Conservation (phyloP, 768 basidiomycete species). For the Tylopilus felleus region DNA sequence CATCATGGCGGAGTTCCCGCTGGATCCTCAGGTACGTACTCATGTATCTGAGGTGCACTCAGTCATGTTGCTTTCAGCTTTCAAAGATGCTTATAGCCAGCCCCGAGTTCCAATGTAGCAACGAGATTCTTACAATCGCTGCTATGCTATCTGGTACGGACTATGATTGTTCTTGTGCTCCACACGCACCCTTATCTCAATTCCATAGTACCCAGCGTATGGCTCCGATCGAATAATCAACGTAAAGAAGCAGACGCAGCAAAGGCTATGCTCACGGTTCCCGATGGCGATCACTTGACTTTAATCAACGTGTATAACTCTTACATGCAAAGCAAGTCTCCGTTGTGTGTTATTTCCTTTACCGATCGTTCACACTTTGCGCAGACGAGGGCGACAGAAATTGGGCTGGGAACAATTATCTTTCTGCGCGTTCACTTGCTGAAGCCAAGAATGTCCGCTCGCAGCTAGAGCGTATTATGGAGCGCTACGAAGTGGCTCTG, state of each 20-base stretch:
- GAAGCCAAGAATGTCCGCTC: conserved; percentile 93
- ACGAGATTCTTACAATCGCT: conserved; percentile 91
- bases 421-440: conserved; percentile 74
- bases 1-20: conserved; percentile 97
- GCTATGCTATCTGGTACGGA: conserved; percentile 91
- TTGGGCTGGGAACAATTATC: conserved; percentile 90
- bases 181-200: neutral
- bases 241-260: conserved; percentile 90
- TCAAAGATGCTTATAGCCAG: conserved; percentile 93
- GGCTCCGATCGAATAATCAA: conserved; percentile 84
- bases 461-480: conserved; percentile 89
- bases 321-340: conserved; percentile 74
- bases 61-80: conserved; percentile 38
- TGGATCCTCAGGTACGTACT: conserved; percentile 84
- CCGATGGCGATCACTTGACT: conserved; percentile 95
- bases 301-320: conserved; percentile 94
- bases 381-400: conserved; percentile 72
- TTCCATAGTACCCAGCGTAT: conserved; percentile 70
- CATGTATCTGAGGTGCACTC: neutral
- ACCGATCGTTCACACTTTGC: neutral
- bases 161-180: neutral
- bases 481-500: conserved; percentile 77
- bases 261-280: conserved; percentile 82
- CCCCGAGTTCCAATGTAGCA: conserved; percentile 93
- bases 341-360: neutral